Conservation (phyloP, 306 rosid genomes). For the Castanospermum australe region DNA sequence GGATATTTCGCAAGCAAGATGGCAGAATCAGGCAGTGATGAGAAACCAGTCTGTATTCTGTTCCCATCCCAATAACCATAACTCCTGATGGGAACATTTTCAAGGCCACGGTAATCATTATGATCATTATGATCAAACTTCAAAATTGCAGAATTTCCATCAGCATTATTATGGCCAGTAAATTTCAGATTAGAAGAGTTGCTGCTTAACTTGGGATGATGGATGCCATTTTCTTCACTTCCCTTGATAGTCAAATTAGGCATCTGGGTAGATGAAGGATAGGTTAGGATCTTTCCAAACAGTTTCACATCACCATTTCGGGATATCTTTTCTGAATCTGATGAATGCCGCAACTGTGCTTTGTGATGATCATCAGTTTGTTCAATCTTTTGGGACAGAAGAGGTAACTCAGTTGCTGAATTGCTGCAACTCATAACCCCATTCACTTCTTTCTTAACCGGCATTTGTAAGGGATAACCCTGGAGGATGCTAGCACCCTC, state of each 20-base stretch:
- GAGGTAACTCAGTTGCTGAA: slow-evolving; percentile 48
- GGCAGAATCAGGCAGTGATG: slow-evolving; percentile 78
- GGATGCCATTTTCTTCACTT: slow-evolving; percentile 48
- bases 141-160: slow-evolving; percentile 51
- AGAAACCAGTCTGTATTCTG: slow-evolving; percentile 58
- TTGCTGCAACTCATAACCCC: slow-evolving; percentile 43
- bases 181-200: slow-evolving; percentile 48
- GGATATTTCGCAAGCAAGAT: slow-evolving; percentile 84
- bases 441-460: slow-evolving; percentile 48
- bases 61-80: slow-evolving; percentile 77
- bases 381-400: slow-evolving; percentile 47
- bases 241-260: slow-evolving; percentile 43
- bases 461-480: slow-evolving; percentile 51
- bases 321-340: slow-evolving; percentile 65
- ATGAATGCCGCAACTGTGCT: slow-evolving; percentile 28
- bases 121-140: slow-evolving; percentile 51
- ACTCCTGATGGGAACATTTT: slow-evolving; percentile 61
- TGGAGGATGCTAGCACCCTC: slow-evolving; percentile 51
- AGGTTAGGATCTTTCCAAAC: slow-evolving; percentile 82
- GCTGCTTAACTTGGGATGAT: slow-evolving; percentile 43
- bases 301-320: slow-evolving; percentile 90
- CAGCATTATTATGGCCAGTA: slow-evolving; percentile 46
- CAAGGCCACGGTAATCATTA: slow-evolving; percentile 45
- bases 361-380: slow-evolving; percentile 33
- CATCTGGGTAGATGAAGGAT: slow-evolving; percentile 53